Evolutionary conservation across 768 basidiomycete species (phyloP), one percentile per base, ranked within the genome.

Genomic region (Leccinum subgranulosum): DNA sequence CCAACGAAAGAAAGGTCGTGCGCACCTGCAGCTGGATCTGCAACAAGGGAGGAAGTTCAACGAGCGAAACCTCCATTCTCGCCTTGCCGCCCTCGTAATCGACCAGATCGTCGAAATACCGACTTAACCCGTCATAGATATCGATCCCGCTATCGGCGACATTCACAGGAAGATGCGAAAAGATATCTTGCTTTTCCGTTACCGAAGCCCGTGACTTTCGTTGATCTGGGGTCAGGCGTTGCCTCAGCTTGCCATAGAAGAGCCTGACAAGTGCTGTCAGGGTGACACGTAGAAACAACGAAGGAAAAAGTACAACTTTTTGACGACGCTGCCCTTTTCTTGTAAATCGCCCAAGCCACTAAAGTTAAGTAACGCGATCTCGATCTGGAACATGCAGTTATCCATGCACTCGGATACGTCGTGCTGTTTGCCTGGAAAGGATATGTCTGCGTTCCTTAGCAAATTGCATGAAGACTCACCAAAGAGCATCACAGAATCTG

Each of bases 331-430:
- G 60, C 88, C 90, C 54, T 85, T 84, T 39, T 79, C 78, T 60
- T 76, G 79, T 21, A 75, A 70, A 10, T 69, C 77, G 36, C 29
- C 61, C 59, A 73, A 36, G 10, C 62, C 67, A 51, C 83, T 83
- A 59, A 94, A 89, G 65, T 90, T 90, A 39, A 93, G 77, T 49
- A 93, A 71, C 1, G 94, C 94, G 4, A 92, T 89, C 73, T 99
- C 97, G 51, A 98, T 94, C 73, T 98, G 97, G 75, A 97, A 97
- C 81, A 99, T 90, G 76, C 95, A 95, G 66, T 98, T 98, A 73
- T 98, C 96, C 89, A 98, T 93, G 74, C 96, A 98, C 74, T 99
- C 97, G 0, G 96, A 88, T 12, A 98, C 95, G 70, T 99, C 97
- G 67, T 99, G 96, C 66, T 99, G 97, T 65, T 90, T 88, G 6